These are phyloP conservation scores for Mortierella sp. DNA, from an alignment of 371 early-diverging fungal genomes.

Conservation along the genomic window DNA sequence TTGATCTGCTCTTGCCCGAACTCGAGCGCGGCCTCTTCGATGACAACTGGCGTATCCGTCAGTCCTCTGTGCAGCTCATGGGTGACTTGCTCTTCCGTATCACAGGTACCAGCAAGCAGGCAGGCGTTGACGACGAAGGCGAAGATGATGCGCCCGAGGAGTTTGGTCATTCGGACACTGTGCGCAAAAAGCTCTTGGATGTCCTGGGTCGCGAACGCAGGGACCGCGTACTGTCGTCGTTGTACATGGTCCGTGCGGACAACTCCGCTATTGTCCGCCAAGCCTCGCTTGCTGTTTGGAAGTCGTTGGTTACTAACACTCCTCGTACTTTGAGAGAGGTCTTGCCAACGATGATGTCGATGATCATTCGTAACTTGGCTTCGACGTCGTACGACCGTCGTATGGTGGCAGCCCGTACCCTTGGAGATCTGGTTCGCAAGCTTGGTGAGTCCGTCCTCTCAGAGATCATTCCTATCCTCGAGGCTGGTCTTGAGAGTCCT, in stretches of 20 bases:
- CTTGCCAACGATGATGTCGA: conserved; percentile 85
- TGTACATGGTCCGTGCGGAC: conserved; percentile 93
- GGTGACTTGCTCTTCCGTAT: conserved; percentile 95
- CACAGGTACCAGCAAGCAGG: conserved; percentile 82
- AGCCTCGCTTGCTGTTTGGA: conserved; percentile 92
- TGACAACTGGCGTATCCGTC: conserved; percentile 95
- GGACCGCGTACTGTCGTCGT: conserved; percentile 87
- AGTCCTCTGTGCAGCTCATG: conserved; percentile 92
- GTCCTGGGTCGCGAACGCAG: conserved; percentile 90
- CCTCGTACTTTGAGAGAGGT: conserved; percentile 97
- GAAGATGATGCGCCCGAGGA: conserved; percentile 61
- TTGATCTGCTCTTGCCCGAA: conserved; percentile 92
- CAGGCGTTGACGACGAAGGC: conserved; percentile 63
- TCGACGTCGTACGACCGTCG: conserved; percentile 78
- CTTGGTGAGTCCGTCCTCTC: conserved; percentile 90
- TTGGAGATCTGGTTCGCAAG: conserved; percentile 96
- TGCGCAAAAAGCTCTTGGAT: conserved; percentile 80
- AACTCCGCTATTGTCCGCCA: conserved; percentile 84
- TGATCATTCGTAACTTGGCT: conserved; percentile 85
- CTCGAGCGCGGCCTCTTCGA: conserved; percentile 91
- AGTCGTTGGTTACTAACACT: conserved; percentile 93
- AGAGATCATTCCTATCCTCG: conserved; percentile 90
- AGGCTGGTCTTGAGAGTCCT: conserved; percentile 77
- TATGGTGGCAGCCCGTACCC: conserved; percentile 87
- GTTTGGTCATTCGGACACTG: conserved; percentile 68